Percentiles rank a stretch among this genome's conserved stretches.
Evolutionary conservation across 306 rosid species (phyloP).

Genomic region (Sicyos baderoa): DNA sequence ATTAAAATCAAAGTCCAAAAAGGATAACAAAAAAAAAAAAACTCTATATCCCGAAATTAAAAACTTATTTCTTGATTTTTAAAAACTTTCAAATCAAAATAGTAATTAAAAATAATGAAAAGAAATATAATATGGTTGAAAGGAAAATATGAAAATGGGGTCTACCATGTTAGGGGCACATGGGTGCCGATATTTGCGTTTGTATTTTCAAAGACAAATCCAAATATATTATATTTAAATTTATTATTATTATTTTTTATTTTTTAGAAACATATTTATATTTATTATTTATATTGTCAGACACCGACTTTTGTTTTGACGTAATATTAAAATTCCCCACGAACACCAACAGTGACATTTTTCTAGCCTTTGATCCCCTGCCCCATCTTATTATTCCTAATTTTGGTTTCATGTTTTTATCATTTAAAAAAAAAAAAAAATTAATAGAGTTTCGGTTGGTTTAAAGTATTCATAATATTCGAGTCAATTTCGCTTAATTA

Average conservation of each 20-base stretch:
- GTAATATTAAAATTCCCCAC: background rate
- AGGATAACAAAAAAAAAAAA: background rate
- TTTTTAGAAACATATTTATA: too few species aligned
- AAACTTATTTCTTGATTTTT: background rate
- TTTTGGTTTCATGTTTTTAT: background rate
- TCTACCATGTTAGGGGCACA: conserved; percentile 17
- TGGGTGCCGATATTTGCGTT: conserved; percentile 11
- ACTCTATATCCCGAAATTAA: background rate
- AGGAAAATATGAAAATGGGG: background rate
- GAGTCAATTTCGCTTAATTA: too few species aligned
- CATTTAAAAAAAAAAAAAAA: too few species aligned
- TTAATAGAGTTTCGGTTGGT: background rate
- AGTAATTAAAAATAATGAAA: background rate
- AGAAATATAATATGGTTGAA: background rate
- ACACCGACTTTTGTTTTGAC: conserved; percentile 16
- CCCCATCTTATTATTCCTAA: background rate
- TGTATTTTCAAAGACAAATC: background rate
- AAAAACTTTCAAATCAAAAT: background rate
- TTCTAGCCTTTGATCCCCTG: background rate
- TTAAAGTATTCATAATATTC: background rate
- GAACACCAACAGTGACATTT: background rate
- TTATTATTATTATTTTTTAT: too few species aligned
- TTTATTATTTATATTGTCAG: conserved; percentile 4
- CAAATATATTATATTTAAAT: background rate
- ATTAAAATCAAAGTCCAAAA: background rate